These are phyloP conservation scores for Diaporthe caulivora DNA, from an alignment of 2,329 filamentous ascomycete species.

Conservation along the genomic window DNA sequence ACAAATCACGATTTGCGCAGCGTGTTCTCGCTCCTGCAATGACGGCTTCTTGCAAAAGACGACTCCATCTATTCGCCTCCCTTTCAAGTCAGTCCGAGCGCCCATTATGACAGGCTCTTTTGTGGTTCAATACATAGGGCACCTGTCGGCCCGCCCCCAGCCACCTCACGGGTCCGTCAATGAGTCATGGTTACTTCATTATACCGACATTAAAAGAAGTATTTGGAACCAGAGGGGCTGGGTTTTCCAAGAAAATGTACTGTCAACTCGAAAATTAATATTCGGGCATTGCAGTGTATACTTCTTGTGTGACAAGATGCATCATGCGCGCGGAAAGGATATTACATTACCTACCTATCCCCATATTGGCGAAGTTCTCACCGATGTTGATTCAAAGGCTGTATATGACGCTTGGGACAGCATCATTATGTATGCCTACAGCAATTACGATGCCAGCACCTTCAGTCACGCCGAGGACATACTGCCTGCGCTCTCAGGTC, in stretches of 20 bases:
- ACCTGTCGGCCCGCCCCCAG: no score
- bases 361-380: neutral
- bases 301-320: neutral
- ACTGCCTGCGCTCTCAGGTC: neutral
- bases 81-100: neutral
- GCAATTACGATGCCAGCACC: neutral
- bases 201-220: neutral
- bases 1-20: neutral
- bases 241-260: neutral
- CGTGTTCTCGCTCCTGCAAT: neutral
- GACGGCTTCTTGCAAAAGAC: neutral
- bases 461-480: neutral
- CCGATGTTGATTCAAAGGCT: accelerated
- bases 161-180: neutral
- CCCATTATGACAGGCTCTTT: neutral
- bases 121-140: neutral
- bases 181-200: neutral
- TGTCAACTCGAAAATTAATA: neutral
- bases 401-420: neutral
- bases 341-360: neutral
- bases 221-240: neutral
- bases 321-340: neutral
- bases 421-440: accelerated
- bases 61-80: neutral
- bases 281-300: neutral